phyloP scores from a whole-genome alignment of 2,329 filamentous ascomycete genomes.

The Paracoccidioides brasiliensis region DNA sequence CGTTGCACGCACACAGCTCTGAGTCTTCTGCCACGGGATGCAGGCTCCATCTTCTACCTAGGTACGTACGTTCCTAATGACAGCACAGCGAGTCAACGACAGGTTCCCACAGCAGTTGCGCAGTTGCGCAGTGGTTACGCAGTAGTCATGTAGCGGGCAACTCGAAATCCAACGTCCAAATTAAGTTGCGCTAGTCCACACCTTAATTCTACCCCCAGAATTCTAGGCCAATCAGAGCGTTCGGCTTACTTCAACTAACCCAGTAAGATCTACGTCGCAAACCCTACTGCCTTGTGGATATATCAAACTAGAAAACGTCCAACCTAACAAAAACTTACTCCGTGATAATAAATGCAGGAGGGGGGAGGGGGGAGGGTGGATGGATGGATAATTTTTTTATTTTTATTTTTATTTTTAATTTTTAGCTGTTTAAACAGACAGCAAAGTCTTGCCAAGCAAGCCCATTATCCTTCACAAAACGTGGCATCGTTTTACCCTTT shows the following conservation, averaged over 20 bases:
- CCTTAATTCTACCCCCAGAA: background rate
- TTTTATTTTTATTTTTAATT: background rate
- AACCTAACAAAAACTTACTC: background rate
- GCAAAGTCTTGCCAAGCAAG: background rate
- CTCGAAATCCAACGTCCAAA: background rate
- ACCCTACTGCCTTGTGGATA: background rate
- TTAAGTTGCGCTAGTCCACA: conserved; percentile 1
- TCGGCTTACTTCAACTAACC: background rate
- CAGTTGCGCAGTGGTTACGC: too few relatives aligned
- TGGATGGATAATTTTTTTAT: too few relatives aligned
- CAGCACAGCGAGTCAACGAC: background rate
- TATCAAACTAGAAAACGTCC: background rate
- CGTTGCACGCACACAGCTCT: background rate
- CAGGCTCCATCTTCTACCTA: background rate
- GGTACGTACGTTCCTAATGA: background rate
- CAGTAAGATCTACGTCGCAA: background rate
- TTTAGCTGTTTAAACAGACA: background rate
- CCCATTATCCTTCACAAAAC: background rate
- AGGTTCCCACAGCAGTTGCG: too few relatives aligned
- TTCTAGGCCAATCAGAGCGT: background rate
- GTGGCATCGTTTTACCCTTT: background rate
- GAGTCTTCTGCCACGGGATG: background rate
- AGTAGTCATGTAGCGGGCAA: background rate
- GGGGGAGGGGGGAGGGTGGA: too few relatives aligned
- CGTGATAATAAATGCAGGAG: too few relatives aligned